Evolutionary conservation across 2,329 filamentous ascomycete species (phyloP), one percentile per base, ranked within the genome.

Genomic region (Botrytis deweyae): DNA sequence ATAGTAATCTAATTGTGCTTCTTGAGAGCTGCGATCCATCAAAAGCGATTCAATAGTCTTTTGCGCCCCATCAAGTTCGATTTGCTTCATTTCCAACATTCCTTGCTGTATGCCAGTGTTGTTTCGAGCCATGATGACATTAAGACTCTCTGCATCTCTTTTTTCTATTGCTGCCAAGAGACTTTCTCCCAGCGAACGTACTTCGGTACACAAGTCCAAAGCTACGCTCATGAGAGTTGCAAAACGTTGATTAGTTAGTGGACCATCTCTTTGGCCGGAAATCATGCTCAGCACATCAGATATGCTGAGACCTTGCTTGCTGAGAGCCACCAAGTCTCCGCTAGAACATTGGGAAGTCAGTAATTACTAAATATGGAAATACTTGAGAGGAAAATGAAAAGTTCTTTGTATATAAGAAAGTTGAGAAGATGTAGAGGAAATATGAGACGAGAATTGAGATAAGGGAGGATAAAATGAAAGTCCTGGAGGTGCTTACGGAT

Each of bases 1-100:
- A n/a, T 69, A 69, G 49, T 58, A 69, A 12, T 69, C 46, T 33
- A 69, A 29, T 29, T 69, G 66, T 18, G 66, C 66, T 22, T 58
- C 49, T 42, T n/a, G 49, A 22, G 49, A 69, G 29, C 46, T 58
- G 36, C 42, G 46, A 14, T n/a, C 36, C 12, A 58, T 38, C 36
- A 40, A 58, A 14, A 52, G 66, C 36, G 66, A 69, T 38, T 69
- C 66, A n/a, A 69, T 25, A 42, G 29, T 52, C 36, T 58, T 25
- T 36, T 69, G 46, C 29, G 46, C 33, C 25, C 58, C 29, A 4
- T 58, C 66, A 69, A 69, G 49, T 14, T 58, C 66, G 5, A 69
- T n/a, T 10, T 9, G 6, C 36, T 69, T 69, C 33, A 69, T 69
- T 9, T 69, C 42, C 22, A 69, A 25, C 66, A 69, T 58, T 36